These are phyloP conservation scores for Eucalyptus regnans DNA, from an alignment of 345 rosid species.

Conservation along the genomic window DNA sequence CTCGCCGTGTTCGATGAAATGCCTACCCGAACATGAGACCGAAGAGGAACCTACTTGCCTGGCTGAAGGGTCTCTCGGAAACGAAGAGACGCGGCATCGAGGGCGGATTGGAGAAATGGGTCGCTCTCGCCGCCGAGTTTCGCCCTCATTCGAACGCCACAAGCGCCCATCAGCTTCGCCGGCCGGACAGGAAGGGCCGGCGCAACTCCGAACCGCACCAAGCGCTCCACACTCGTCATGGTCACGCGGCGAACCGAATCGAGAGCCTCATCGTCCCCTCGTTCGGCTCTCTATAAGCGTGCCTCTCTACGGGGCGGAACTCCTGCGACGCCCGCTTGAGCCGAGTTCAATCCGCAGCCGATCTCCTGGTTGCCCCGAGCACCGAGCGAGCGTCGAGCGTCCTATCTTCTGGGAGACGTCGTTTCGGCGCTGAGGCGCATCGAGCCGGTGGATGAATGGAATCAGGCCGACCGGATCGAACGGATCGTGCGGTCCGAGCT, in stretches of 20 bases:
- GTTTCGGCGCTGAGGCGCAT: not conserved
- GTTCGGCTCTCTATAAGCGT: not conserved
- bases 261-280: not conserved
- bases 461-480: not conserved
- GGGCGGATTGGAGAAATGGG: slow-evolving; percentile 51
- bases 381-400: not conserved
- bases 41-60: slow-evolving; percentile 12
- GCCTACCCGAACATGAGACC: not conserved
- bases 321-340: not conserved
- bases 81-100: slow-evolving; percentile 61
- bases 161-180: not conserved
- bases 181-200: not conserved
- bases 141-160: slow-evolving; percentile 15
- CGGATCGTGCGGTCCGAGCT: not conserved
- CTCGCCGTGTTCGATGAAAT: not conserved
- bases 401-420: not conserved
- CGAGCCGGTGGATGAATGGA: not conserved
- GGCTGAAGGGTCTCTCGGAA: slow-evolving; percentile 67
- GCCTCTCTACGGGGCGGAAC: not conserved
- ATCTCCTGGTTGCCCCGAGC: not conserved
- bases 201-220: not conserved
- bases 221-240: not conserved
- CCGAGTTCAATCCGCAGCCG: not conserved
- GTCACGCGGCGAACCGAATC: not conserved
- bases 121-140: slow-evolving; percentile 30